Base-by-base conservation (phyloP, 768 basidiomycete species). In the Amanita fuliginea region DNA sequence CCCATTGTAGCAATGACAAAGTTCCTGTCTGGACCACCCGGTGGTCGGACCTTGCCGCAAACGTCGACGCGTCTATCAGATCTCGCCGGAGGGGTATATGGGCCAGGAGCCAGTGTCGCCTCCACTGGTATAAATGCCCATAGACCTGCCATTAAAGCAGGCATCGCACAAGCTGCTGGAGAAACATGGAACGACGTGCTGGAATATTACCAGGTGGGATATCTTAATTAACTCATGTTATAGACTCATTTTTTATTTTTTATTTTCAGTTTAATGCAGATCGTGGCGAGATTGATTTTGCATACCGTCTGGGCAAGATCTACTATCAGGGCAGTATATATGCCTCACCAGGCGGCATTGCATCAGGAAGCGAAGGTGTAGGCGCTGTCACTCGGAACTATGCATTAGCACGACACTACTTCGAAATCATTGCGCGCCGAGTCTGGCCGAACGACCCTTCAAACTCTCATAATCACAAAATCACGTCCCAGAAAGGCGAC, bases 291-390 rank as follows among this genome's bases (percentile, higher is more conserved):
- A 79, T 79, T 45, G 81, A 85, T 54, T 95, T 90, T 62, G 91
- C 92, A 2, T 92, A 87, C 64, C 81, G 89, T 13, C 76, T 98
- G 2, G 96, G 92, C n/a, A 85, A 90, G 65, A 87, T 98, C 8
- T 95, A 86, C 67, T 98, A 99, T 60, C 87, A 93, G 60, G 96
- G 96, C 14, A 92, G 88, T 51, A 86, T 97, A 32, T 97, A 96
- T 59, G 73, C 77, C 4, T 70, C 78, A 8, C 64, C 73, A 11
- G 91, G 91, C 3, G 94, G 95, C 8, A 80, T 87, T 35, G 78
- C 76, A 2, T 92, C 88, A 1, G 90, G 92, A 13, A 86, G 88
- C 21, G 90, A 95, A 66, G 89, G 89, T n/a, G 91, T 92, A 22
- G 91, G 90, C 6, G 80, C 80, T n/a, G 76, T 96, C 10, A 80